These are phyloP conservation scores for Polyporus tsugae DNA, from an alignment of 1,284 basidiomycete species.

Conservation along the genomic window DNA sequence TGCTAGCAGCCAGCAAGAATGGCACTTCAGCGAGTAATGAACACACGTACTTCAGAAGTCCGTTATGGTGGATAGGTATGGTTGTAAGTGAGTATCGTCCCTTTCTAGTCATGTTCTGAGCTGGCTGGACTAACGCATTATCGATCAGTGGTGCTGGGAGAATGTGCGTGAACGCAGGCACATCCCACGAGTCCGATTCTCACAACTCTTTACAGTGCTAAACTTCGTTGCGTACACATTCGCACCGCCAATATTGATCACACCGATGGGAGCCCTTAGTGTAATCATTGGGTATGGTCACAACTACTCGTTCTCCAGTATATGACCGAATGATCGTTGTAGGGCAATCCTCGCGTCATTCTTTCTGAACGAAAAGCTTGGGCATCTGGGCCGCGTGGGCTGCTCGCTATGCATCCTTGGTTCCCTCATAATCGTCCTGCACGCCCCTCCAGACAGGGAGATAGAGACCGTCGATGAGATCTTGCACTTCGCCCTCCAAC, in stretches of 20 bases:
- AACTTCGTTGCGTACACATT: slow-evolving; percentile 99
- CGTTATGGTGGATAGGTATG: slow-evolving; percentile 99
- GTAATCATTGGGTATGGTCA: slow-evolving; percentile 90
- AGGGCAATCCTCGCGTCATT: slow-evolving; percentile 95
- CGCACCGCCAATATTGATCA: slow-evolving; percentile 96
- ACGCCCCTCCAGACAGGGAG: slow-evolving; percentile 97
- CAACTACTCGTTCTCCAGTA: neutral
- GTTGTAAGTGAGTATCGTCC: slow-evolving; percentile 76
- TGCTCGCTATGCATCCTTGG: slow-evolving; percentile 93
- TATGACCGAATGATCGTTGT: slow-evolving; percentile 6
- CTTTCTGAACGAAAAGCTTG: slow-evolving; percentile 92
- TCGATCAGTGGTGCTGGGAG: slow-evolving; percentile 83
- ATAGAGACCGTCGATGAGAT: slow-evolving; percentile 96
- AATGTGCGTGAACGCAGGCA: slow-evolving; percentile 62
- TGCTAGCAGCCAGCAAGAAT: slow-evolving; percentile 9
- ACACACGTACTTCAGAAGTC: slow-evolving; percentile 88
- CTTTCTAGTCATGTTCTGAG: slow-evolving; percentile 1
- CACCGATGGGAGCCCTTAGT: slow-evolving; percentile 93
- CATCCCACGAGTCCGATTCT: neutral
- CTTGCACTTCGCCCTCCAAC: slow-evolving; percentile 87
- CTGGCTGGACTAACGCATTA: slow-evolving; percentile 6
- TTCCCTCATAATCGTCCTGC: slow-evolving; percentile 94
- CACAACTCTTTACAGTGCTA: slow-evolving; percentile 67
- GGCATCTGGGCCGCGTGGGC: slow-evolving; percentile 91
- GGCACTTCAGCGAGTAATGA: slow-evolving; percentile 72